Evolutionary conservation across 345 rosid species (phyloP).

Genomic region (Dovyalis caffra): DNA sequence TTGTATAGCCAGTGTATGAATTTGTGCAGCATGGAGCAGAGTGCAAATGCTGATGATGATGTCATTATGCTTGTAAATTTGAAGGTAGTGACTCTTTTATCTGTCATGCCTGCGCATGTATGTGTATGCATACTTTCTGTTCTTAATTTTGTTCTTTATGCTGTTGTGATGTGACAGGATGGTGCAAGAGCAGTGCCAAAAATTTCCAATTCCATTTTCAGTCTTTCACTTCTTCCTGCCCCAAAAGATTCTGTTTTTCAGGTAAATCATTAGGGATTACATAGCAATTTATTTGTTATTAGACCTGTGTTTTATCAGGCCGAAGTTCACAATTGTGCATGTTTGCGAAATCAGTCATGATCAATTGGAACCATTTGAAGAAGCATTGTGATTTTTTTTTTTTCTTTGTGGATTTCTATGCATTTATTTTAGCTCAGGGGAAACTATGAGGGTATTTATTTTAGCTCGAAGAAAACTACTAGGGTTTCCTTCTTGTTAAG

Average conservation of each 20-base stretch:
- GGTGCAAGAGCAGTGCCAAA: constrained; percentile 63
- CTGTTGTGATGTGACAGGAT: constrained; percentile 45
- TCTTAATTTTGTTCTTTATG: constrained; percentile 5
- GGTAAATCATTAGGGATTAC: constrained; percentile 41
- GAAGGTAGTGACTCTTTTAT: constrained; percentile 45
- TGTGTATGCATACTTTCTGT: background rate
- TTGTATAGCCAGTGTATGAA: constrained; percentile 48
- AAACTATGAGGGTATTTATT: background rate
- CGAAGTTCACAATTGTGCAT: background rate
- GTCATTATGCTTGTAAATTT: constrained; percentile 49
- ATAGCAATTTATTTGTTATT: background rate
- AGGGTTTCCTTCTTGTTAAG: no score
- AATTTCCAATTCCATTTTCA: constrained; percentile 38
- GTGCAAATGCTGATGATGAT: constrained; percentile 40
- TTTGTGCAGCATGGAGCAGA: constrained; percentile 37
- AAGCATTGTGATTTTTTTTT: background rate
- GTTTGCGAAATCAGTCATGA: background rate
- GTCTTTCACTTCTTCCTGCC: constrained; percentile 51
- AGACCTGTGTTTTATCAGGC: background rate
- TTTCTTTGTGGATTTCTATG: no score
- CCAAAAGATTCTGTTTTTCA: constrained; percentile 56
- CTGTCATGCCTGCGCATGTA: background rate
- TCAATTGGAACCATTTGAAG: background rate
- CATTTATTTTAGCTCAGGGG: background rate
- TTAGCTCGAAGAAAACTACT: background rate